These are phyloP conservation scores for Nicotiana sylvestris DNA, from an alignment of 257 asterid genomes.

Conservation along the genomic window DNA sequence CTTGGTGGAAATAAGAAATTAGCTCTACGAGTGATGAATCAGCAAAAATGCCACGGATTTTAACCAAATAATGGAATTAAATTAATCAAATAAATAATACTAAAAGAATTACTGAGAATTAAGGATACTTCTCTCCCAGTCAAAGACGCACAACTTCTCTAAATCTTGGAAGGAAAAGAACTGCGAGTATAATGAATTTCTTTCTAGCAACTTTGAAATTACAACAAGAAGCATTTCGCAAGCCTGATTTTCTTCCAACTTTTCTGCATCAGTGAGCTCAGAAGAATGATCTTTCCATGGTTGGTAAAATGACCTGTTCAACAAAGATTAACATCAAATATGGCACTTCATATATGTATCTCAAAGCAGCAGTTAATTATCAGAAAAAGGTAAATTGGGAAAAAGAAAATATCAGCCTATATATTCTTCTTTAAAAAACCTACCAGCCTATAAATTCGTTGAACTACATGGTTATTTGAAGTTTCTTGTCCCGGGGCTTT, in stretches of 20 bases:
- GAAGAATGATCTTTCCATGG: conserved; percentile 62
- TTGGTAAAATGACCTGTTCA: conserved; percentile 68
- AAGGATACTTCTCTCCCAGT: conserved; percentile 55
- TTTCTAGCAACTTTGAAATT: conserved; percentile 44
- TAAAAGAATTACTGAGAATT: conserved; percentile 23
- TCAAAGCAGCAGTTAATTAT: not conserved
- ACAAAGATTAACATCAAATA: not conserved
- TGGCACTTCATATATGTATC: not conserved
- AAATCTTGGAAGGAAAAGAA: conserved; percentile 34
- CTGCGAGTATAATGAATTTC: conserved; percentile 31
- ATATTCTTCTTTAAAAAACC: not conserved
- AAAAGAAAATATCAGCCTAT: not conserved
- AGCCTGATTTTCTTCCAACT: conserved; percentile 63
- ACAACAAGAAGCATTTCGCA: conserved; percentile 56
- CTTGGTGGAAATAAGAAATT: not conserved
- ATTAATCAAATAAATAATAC: not conserved
- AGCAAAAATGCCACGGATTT: not conserved
- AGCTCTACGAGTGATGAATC: not conserved
- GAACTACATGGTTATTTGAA: not conserved
- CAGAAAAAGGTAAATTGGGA: not conserved
- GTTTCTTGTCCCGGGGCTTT: too few relatives aligned
- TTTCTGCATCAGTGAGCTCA: conserved; percentile 30
- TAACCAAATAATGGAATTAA: not conserved
- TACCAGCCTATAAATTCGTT: not conserved
- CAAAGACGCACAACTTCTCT: conserved; percentile 38